Conservation (phyloP, 306 rosid genomes). For the Pyrus bretschneideri region DNA sequence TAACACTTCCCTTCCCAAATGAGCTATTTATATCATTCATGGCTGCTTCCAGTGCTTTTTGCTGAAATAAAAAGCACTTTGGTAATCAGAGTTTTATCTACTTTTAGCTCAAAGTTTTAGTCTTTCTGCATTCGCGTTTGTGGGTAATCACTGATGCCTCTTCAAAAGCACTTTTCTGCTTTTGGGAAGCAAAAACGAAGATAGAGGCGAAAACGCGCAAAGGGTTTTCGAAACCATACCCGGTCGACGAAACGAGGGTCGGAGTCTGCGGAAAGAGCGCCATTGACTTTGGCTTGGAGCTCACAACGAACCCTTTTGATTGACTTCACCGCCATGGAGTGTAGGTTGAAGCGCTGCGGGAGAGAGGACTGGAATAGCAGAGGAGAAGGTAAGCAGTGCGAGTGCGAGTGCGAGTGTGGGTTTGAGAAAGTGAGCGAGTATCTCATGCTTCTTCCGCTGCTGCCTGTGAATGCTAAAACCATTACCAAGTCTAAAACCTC, state of each 20-base stretch:
- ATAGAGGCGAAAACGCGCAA: neutral
- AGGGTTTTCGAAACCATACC: conserved; percentile 24
- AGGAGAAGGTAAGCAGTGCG: conserved; percentile 16
- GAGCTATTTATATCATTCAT: conserved; percentile 90
- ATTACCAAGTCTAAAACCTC: neutral
- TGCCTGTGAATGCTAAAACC: neutral
- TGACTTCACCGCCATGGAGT: conserved; percentile 25
- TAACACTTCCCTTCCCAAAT: conserved; percentile 96
- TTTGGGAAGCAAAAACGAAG: neutral
- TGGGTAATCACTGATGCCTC: neutral
- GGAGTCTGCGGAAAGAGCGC: conserved; percentile 61
- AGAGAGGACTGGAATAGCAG: conserved; percentile 14
- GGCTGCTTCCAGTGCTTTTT: conserved; percentile 94
- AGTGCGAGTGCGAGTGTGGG: neutral
- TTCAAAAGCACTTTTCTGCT: neutral
- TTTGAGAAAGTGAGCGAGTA: neutral
- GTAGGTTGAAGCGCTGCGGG: conserved; percentile 14
- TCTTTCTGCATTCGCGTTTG: neutral
- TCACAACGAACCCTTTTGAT: conserved; percentile 48
- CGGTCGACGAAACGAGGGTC: conserved; percentile 78
- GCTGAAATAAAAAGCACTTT: conserved; percentile 40
- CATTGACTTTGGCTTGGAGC: conserved; percentile 63
- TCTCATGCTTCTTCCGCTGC: conserved; percentile 1
- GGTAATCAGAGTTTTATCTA: conserved; percentile 19
- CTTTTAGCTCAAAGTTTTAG: neutral